Evolutionary conservation across 345 rosid genomes (phyloP).

Genomic region (Eucalyptus marginata): DNA sequence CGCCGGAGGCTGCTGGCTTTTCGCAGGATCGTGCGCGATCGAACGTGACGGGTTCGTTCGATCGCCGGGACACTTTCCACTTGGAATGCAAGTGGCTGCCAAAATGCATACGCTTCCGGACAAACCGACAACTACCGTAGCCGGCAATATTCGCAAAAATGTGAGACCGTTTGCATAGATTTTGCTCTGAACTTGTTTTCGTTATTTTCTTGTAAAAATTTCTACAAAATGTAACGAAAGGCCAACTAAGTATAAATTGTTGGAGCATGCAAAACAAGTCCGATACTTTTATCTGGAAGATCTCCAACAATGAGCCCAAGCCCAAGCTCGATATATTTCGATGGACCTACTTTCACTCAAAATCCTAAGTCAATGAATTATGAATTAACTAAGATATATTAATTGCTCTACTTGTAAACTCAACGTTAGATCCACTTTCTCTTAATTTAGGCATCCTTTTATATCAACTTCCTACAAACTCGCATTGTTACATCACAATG

Average conservation of each 20-base stretch:
- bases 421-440: too few species aligned
- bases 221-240: background rate
- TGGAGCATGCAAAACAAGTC: too few species aligned
- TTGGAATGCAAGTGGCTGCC: background rate
- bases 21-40: background rate
- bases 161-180: background rate
- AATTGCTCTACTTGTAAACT: fast-evolving
- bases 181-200: background rate
- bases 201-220: background rate
- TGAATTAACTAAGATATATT: too few species aligned
- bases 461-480: too few species aligned
- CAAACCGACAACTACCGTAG: background rate
- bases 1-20: background rate
- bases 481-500: too few species aligned
- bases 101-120: background rate
- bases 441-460: too few species aligned
- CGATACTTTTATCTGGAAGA: fast-evolving
- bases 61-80: background rate
- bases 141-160: background rate
- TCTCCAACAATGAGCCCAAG: fast-evolving
- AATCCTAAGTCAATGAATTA: fast-evolving
- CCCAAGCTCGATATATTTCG: fast-evolving
- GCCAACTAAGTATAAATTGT: background rate
- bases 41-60: background rate
- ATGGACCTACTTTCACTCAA: fast-evolving